Evolutionary conservation across 2,329 filamentous ascomycete species (phyloP).

Genomic region (Pseudocercospora fijiensis): DNA sequence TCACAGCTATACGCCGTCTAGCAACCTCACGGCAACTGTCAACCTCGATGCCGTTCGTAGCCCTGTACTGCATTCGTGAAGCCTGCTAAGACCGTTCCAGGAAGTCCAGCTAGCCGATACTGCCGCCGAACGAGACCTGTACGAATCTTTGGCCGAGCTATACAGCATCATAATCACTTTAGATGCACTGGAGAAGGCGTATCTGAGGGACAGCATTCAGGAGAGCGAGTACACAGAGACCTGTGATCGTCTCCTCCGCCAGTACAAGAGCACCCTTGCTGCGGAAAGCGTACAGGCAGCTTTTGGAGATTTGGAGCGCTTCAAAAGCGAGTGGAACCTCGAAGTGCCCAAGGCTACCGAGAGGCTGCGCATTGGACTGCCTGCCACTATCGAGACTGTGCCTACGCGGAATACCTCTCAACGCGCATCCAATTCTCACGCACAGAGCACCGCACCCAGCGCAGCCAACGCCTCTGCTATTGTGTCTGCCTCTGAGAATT

Average conservation of each 20-base stretch:
- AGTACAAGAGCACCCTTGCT: slow-evolving; percentile 91
- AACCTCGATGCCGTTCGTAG: slow-evolving; percentile 79
- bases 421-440: slow-evolving; percentile 22
- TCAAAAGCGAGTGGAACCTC: slow-evolving; percentile 91
- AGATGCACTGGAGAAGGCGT: slow-evolving; percentile 93
- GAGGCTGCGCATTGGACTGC: slow-evolving; percentile 85
- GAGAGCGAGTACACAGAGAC: slow-evolving; percentile 95
- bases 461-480: slow-evolving; percentile 51
- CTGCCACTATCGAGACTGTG: slow-evolving; percentile 72
- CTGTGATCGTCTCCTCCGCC: slow-evolving; percentile 87
- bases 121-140: slow-evolving; percentile 83
- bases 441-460: slow-evolving; percentile 20
- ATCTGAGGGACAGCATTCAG: slow-evolving; percentile 88
- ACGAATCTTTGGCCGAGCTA: slow-evolving; percentile 93
- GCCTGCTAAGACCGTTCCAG: slow-evolving; percentile 47
- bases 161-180: slow-evolving; percentile 97
- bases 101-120: slow-evolving; percentile 91
- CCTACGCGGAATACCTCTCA: slow-evolving; percentile 40
- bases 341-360: slow-evolving; percentile 94
- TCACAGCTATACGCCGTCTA: slow-evolving; percentile 86
- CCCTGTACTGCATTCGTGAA: not conserved
- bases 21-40: slow-evolving; percentile 79
- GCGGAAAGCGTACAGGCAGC: slow-evolving; percentile 87
- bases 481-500: slow-evolving; percentile 94
- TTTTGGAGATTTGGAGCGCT: slow-evolving; percentile 84